These are phyloP conservation scores for Rhododendron henanense DNA, from an alignment of 148 eudicot genomes.

Conservation along the genomic window DNA sequence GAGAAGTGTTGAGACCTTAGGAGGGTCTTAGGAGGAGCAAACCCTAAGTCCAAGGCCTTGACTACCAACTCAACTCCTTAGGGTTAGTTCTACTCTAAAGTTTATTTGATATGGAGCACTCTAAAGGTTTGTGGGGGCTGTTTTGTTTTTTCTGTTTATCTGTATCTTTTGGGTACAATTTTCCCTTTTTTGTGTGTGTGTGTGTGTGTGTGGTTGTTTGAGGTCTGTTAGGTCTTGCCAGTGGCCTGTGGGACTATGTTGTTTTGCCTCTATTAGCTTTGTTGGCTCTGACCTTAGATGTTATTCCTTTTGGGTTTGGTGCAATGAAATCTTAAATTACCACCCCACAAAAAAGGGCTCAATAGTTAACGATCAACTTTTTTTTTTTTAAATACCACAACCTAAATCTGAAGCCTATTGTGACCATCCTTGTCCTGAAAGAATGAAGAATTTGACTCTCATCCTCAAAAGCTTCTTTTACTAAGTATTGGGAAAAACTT, in stretches of 20 bases:
- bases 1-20: background rate
- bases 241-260: background rate
- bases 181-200: background rate
- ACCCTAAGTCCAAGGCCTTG: background rate
- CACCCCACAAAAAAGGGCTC: background rate
- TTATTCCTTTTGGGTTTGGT: background rate
- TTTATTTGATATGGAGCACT: background rate
- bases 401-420: background rate
- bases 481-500: background rate
- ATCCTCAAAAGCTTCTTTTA: background rate
- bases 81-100: background rate
- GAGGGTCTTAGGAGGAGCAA: background rate
- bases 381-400: background rate
- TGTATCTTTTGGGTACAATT: background rate
- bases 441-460: background rate
- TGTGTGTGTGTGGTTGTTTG: background rate
- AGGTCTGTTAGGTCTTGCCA: background rate
- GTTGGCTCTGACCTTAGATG: background rate
- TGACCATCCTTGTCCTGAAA: background rate
- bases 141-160: background rate
- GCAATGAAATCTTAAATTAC: background rate
- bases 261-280: background rate
- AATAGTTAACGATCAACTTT: background rate
- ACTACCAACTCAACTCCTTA: background rate
- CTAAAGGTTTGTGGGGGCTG: background rate